Base-by-base conservation (phyloP, 1,284 basidiomycete genomes). In the Sporisorium iseilematis-ciliati region DNA sequence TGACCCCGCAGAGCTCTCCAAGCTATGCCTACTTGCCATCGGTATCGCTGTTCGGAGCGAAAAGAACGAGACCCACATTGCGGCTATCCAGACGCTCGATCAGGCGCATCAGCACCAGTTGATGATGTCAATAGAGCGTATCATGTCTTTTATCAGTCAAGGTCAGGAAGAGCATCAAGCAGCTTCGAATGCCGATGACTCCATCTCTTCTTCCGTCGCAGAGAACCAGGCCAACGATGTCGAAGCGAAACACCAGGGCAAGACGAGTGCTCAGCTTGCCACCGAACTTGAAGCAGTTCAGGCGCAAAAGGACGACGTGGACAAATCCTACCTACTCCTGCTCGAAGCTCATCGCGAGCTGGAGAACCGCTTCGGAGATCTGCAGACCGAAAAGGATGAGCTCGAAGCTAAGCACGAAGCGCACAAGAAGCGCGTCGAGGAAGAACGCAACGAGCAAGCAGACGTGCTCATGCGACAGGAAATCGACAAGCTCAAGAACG, bases 31-130 rank as follows among this genome's bases (percentile, higher is more conserved):
- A 65, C 88, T 97, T 41, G 93, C 93, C 2, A 92, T 98, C 52
- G 93, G 93, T 5, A 94, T 97, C 75, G 93, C 94, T 0, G 95
- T 97, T 2, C 93, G 97, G 82, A 93, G 72, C 62, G 82, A 81
- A 12, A 75, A 89, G 85, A 94, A 93, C 79, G 90, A 91, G 85
- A 89, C 90, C 58, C 92, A 93, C 75, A 93, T 95, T 66, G 90
- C 90, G 78, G 92, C 90, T 82, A 95, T 96, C 52, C 93, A 95
- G 83, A 88, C 88, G 4, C 86, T 95, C 73, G 90, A 89, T 60
- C 91, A 94, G 84, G 88, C 87, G 26, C 91, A 94, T 79, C 94
- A 96, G 86, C 92, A 85, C 87, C 90, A 81, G 86, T 94, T 63
- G 93, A 95, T 93, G 91, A 89, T 85, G 91, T 92, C 59, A 2